Percentiles rank a stretch among this genome's conserved stretches.
These are phyloP conservation scores for Penicillium antarcticum DNA, from an alignment of 495 filamentous ascomycete species.

Conservation along the genomic window DNA sequence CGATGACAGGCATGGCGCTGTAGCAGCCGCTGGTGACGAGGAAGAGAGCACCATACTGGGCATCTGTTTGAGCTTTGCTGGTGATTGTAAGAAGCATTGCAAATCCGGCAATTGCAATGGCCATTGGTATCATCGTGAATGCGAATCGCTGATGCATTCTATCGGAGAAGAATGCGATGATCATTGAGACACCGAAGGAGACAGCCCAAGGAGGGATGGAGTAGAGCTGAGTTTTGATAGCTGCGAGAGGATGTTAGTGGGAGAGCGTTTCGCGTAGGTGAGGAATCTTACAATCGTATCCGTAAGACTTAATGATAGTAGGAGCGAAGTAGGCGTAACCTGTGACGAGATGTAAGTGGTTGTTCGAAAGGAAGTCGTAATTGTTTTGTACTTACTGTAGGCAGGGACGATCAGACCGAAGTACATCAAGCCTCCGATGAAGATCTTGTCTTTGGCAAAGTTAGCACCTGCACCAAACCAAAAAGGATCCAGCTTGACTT, in stretches of 20 bases:
- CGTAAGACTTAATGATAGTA: slow-evolving; percentile 66
- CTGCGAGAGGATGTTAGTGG: slow-evolving; percentile 12
- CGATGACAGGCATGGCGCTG: slow-evolving; percentile 74
- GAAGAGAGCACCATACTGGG: slow-evolving; percentile 74
- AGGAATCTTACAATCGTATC: slow-evolving; percentile 43
- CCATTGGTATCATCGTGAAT: slow-evolving; percentile 65
- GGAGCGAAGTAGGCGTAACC: slow-evolving; percentile 75
- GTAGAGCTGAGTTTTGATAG: slow-evolving; percentile 75
- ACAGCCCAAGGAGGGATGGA: slow-evolving; percentile 86
- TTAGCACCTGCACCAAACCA: not conserved
- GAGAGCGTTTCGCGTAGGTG: no score
- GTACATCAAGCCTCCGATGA: slow-evolving; percentile 85
- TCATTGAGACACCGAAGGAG: slow-evolving; percentile 71
- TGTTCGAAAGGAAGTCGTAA: slow-evolving; percentile 17
- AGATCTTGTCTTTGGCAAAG: slow-evolving; percentile 51
- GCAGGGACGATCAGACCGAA: slow-evolving; percentile 78
- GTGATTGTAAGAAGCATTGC: slow-evolving; percentile 67
- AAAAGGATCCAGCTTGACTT: slow-evolving; percentile 20
- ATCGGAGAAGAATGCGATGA: slow-evolving; percentile 69
- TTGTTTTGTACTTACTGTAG: slow-evolving; percentile 53
- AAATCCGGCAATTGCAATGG: slow-evolving; percentile 66
- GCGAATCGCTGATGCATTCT: slow-evolving; percentile 67
- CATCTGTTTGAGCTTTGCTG: slow-evolving; percentile 45
- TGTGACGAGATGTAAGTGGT: slow-evolving; percentile 16
- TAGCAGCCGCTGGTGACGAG: slow-evolving; percentile 62